Evolutionary conservation across 768 basidiomycete species (phyloP).

Genomic region (Boletus coccyginus): DNA sequence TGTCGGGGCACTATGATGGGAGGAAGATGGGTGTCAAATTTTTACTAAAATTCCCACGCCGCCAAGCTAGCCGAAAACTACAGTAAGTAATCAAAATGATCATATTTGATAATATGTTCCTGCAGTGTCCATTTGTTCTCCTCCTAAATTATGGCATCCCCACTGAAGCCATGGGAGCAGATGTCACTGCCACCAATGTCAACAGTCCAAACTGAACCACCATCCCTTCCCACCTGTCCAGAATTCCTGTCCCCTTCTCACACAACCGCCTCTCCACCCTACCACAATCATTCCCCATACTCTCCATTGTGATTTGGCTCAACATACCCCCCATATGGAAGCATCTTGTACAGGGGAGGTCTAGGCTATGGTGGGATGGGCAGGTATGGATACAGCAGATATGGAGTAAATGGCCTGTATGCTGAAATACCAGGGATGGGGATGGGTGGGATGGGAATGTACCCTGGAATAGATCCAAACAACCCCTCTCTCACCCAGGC

Average conservation of each 20-base stretch:
- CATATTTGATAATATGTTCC: too few species aligned
- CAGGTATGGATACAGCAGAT: conserved; percentile 41
- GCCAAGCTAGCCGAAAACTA: too few species aligned
- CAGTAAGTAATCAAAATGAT: too few species aligned
- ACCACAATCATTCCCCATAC: conserved; percentile 50
- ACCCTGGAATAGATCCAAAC: conserved; percentile 44
- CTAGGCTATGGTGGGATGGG: conserved; percentile 43
- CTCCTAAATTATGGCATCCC: conserved; percentile 89
- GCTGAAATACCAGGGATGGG: conserved; percentile 37
- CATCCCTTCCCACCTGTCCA: conserved; percentile 63
- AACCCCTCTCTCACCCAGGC: conserved; percentile 77
- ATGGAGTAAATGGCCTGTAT: conserved; percentile 52
- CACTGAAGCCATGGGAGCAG: conserved; percentile 90
- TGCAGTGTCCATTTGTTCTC: too few species aligned
- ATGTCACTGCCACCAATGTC: conserved; percentile 30
- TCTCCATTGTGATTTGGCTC: conserved; percentile 38
- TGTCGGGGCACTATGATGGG: too few species aligned
- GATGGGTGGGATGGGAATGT: conserved; percentile 39
- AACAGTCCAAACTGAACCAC: conserved; percentile 29
- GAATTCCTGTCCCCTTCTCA: conserved; percentile 39
- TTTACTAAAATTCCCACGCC: too few species aligned
- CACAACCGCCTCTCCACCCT: conserved; percentile 38
- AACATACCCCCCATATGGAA: conserved; percentile 35
- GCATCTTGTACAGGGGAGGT: conserved; percentile 32
- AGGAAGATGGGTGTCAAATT: too few species aligned